These are phyloP conservation scores for Pelargonium nanum DNA, from an alignment of 345 rosid genomes.

Conservation along the genomic window DNA sequence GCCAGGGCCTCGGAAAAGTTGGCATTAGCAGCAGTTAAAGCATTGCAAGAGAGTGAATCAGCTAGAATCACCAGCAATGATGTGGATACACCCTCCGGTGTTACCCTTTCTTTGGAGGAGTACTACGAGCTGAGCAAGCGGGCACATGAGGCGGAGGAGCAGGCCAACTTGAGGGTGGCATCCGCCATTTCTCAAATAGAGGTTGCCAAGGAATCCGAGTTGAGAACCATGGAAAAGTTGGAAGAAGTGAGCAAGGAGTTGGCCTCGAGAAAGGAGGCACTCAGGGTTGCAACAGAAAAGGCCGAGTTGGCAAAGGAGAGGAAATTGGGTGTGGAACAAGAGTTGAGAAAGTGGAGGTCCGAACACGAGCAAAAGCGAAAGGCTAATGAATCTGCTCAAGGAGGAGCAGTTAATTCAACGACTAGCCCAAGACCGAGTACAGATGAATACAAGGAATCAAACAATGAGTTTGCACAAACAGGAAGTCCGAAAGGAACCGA, in stretches of 20 bases:
- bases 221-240: constrained; percentile 37
- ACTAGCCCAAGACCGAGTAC: constrained; percentile 20
- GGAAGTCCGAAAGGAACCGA: constrained; percentile 14
- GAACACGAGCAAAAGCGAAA: constrained; percentile 59
- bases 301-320: constrained; percentile 88
- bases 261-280: constrained; percentile 45
- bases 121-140: constrained; percentile 76
- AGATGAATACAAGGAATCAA: constrained; percentile 33
- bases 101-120: constrained; percentile 70
- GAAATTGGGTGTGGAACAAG: constrained; percentile 73
- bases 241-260: constrained; percentile 59
- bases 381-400: constrained; percentile 33
- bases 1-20: constrained; percentile 75
- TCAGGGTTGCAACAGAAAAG: constrained; percentile 48
- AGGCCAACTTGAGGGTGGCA: constrained; percentile 57
- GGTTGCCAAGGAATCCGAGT: constrained; percentile 62
- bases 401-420: constrained; percentile 8
- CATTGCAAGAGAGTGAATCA: constrained; percentile 72
- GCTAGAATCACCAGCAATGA: constrained; percentile 20
- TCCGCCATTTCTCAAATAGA: constrained; percentile 62
- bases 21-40: constrained; percentile 80
- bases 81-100: constrained; percentile 40
- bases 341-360: constrained; percentile 79
- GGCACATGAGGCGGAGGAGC: constrained; percentile 76
- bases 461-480: not conserved